Conservation (phyloP, 176 grass and related monocot species). For the Avena eriantha region DNA sequence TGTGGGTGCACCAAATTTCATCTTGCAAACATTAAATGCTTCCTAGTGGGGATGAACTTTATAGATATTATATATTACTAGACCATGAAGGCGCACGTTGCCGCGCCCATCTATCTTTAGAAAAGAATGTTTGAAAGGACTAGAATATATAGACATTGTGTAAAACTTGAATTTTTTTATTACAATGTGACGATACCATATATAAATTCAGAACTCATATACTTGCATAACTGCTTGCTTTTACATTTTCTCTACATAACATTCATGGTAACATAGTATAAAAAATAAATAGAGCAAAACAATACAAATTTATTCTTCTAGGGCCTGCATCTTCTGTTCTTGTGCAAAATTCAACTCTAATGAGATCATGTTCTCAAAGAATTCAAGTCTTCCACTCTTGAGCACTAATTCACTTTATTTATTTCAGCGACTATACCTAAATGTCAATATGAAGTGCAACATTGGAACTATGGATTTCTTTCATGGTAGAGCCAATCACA, state of each 20-base stretch:
- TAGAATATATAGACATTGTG: not conserved
- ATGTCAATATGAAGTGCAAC: no score
- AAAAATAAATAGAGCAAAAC: not conserved
- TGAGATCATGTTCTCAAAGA: not conserved
- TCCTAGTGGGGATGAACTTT: no score
- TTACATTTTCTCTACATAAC: not conserved
- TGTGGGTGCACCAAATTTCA: no score
- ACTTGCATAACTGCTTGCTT: not conserved
- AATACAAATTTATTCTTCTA: not conserved
- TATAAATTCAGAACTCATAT: not conserved
- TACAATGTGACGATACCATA: not conserved
- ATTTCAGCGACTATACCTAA: no score
- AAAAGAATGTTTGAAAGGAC: not conserved
- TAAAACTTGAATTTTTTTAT: not conserved
- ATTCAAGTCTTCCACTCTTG: not conserved
- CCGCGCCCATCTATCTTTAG: no score
- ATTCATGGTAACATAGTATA: not conserved
- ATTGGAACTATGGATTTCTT: no score
- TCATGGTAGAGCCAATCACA: not conserved
- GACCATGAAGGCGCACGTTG: no score
- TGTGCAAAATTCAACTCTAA: not conserved
- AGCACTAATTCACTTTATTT: not conserved
- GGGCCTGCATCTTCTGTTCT: not conserved
- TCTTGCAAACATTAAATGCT: no score
- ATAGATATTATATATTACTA: no score